Conservation (phyloP, 2,329 filamentous ascomycete genomes). For the Neurospora sp. region DNA sequence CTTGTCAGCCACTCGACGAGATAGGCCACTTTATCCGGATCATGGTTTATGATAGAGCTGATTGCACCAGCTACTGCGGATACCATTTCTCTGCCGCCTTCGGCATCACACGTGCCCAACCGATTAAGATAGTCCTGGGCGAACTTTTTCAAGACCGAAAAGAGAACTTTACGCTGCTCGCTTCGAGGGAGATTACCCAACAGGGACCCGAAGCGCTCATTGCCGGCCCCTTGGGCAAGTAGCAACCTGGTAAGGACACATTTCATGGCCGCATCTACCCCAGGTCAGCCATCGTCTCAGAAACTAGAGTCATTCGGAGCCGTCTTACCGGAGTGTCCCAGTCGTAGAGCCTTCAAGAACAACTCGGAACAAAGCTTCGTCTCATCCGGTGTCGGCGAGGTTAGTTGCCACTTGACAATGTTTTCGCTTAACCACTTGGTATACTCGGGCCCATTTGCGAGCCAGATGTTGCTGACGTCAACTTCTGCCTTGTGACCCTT, state of each 20-base stretch:
- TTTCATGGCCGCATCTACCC: constrained; percentile 32
- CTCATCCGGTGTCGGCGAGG: constrained; percentile 23
- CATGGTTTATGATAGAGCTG: constrained; percentile 34
- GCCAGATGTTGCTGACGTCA: constrained; percentile 37
- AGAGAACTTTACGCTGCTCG: constrained; percentile 35
- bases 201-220: constrained; percentile 22
- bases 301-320: neutral
- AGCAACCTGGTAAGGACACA: constrained; percentile 29
- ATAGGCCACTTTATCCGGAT: constrained; percentile 34
- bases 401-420: constrained; percentile 37
- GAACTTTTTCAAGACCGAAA: constrained; percentile 32
- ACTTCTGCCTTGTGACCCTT: constrained; percentile 25
- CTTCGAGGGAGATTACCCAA: constrained; percentile 28
- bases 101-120: constrained; percentile 23
- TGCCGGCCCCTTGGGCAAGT: constrained; percentile 17
- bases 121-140: constrained; percentile 34
- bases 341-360: constrained; percentile 50
- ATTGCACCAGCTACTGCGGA: constrained; percentile 52
- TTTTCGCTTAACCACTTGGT: constrained; percentile 62
- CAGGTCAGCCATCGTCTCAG: constrained; percentile 9
- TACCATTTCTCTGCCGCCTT: constrained; percentile 28
- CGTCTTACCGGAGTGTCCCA: constrained; percentile 61
- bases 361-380: constrained; percentile 36
- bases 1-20: constrained; percentile 57
- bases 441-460: constrained; percentile 55